Percentiles rank a stretch among this genome's conserved stretches.
phyloP scores from a whole-genome alignment of 2,329 filamentous ascomycete genomes.

The Exophiala mesophila region DNA sequence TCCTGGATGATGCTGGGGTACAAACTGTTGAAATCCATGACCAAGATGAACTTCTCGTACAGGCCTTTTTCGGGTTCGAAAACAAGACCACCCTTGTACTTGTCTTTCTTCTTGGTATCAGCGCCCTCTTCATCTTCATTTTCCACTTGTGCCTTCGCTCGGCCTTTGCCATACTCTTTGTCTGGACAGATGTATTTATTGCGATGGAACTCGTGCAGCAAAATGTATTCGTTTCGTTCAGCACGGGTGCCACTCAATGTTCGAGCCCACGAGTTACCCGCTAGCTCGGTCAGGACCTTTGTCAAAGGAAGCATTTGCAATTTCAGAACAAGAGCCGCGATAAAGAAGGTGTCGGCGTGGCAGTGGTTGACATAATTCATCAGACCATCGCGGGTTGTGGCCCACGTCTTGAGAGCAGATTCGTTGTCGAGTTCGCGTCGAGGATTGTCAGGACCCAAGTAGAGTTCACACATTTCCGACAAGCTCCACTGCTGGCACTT shows the following conservation, averaged over 20 bases:
- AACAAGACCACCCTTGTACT: slow-evolving; percentile 96
- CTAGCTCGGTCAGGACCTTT: slow-evolving; percentile 91
- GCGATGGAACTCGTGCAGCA: slow-evolving; percentile 91
- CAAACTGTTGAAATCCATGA: slow-evolving; percentile 99
- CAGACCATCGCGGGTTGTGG: slow-evolving; percentile 72
- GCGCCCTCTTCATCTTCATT: slow-evolving; percentile 61
- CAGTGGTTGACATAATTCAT: slow-evolving; percentile 93
- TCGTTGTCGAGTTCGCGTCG: slow-evolving; percentile 88
- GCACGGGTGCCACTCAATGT: slow-evolving; percentile 93
- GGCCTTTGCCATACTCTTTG: slow-evolving; percentile 76
- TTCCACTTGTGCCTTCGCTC: slow-evolving; percentile 68
- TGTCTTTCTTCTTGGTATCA: slow-evolving; percentile 94
- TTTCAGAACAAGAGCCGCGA: slow-evolving; percentile 81
- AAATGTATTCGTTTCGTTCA: slow-evolving; percentile 98
- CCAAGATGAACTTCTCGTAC: slow-evolving; percentile 95
- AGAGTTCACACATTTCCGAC: slow-evolving; percentile 94
- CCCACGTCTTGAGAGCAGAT: slow-evolving; percentile 79
- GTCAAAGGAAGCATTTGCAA: slow-evolving; percentile 90
- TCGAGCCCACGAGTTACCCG: slow-evolving; percentile 96
- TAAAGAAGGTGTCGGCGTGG: slow-evolving; percentile 92
- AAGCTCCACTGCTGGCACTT: slow-evolving; percentile 98
- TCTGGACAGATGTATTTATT: slow-evolving; percentile 99
- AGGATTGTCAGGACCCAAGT: slow-evolving; percentile 66
- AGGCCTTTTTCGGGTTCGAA: slow-evolving; percentile 97
- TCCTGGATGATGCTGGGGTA: slow-evolving; percentile 99